phyloP scores from a whole-genome alignment of 257 asterid genomes.

The Oldenlandia corymbosa region DNA sequence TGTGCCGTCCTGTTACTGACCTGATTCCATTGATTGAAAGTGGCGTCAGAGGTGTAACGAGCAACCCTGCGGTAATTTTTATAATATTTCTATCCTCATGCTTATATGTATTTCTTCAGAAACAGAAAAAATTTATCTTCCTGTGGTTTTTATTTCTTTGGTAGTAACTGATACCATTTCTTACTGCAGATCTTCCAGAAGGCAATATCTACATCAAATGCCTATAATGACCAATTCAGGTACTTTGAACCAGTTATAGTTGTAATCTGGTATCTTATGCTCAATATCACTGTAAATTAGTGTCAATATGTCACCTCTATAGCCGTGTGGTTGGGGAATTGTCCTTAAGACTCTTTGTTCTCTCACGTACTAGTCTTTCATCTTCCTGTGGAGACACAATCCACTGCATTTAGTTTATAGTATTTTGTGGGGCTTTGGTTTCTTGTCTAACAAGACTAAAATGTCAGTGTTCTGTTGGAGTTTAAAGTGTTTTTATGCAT shows the following conservation, averaged over 20 bases:
- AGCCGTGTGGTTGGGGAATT: neutral
- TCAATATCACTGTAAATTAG: neutral
- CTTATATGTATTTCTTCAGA: neutral
- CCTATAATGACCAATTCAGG: constrained; percentile 97
- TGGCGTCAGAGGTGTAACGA: constrained; percentile 96
- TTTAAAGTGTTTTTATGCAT: neutral
- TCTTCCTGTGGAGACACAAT: neutral
- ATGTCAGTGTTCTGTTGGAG: neutral
- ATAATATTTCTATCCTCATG: neutral
- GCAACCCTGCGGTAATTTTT: constrained; percentile 88
- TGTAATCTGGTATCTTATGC: neutral
- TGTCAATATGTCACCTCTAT: neutral
- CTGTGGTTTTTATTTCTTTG: neutral
- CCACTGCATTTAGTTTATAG: neutral
- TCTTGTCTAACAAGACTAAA: neutral
- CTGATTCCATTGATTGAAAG: constrained; percentile 84
- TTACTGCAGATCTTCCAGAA: constrained; percentile 89
- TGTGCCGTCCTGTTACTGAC: constrained; percentile 97
- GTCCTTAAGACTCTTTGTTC: neutral
- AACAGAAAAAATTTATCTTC: neutral
- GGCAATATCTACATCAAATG: constrained; percentile 96
- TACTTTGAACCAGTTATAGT: constrained; percentile 20
- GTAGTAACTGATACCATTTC: constrained; percentile 3
- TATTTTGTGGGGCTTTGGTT: neutral
- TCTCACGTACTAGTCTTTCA: neutral